Base-by-base conservation (phyloP, 2,329 filamentous ascomycete species). In the Fusarium verrucosum region DNA sequence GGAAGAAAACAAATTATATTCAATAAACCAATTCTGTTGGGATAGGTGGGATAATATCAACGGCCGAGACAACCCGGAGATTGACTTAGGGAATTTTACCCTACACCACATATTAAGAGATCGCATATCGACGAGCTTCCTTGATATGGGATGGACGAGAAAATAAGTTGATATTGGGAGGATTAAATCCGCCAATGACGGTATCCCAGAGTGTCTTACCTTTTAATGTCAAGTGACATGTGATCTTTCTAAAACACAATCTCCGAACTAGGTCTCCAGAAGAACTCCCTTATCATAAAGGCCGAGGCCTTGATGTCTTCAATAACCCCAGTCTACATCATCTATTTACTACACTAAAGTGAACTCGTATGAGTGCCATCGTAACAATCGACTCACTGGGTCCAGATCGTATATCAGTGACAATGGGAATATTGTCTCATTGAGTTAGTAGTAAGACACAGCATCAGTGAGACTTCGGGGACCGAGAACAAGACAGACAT, bases 391-490 rank as follows among this genome's bases (percentile, higher is more conserved):
- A 30, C 11, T 20, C 28, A 3, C 26, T 30, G 9, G 20, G 16
- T 16, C 30, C 20, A 17, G n/a, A 20, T 32, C 26, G 14, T 13
- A 44, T 22, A 19, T 17, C 13, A 9, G 9, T 32, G 14, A 30
- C 17, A 28, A 10, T 11, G 22, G 10, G 10, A 33, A 13, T 50
- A 16, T 17, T n/a, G 9, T 14, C 28, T 13, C n/a, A 44, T 45
- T 32, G 20, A 33, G 28, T n/a, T 25, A 17, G 20, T n/a, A n/a
- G 32, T 57, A 26, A 56, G 50, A 57, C 53, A 40, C n/a, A 25
- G 11, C 19, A 54, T 26, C 17, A 37, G 42, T 43, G 17, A 55
- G 17, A 36, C 22, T 14, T 50, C 19, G 32, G 49, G 22, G 26
- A 30, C 10, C 28, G 22, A 30, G 36, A 13, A 17, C 25, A 33